Conservation (phyloP, 78 protist species). For the Tieghemostelium lacteum region DNA sequence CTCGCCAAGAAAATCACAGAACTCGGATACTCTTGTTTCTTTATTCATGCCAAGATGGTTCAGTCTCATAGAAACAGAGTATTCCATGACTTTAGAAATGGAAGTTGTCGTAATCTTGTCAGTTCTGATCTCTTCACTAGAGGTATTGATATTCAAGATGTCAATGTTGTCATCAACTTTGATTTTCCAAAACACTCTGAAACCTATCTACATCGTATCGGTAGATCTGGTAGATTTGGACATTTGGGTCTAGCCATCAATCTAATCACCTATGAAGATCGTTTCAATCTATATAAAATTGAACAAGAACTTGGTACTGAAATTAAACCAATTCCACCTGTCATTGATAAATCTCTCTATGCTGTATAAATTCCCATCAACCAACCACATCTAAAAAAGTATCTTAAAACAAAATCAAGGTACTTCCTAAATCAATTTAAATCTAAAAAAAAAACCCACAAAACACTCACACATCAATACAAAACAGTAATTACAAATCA, state of each 20-base stretch:
- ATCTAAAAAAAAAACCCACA: too few species aligned
- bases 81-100: conserved; percentile 98
- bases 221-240: conserved; percentile 99
- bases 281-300: conserved; percentile 93
- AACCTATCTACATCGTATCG: conserved; percentile 99
- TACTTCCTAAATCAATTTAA: background rate
- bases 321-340: conserved; percentile 97
- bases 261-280: conserved; percentile 97
- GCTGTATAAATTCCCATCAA: conserved; percentile 30
- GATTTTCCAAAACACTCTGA: conserved; percentile 97
- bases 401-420: background rate
- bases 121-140: conserved; percentile 97
- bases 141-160: conserved; percentile 99
- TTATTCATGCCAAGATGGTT: conserved; percentile 98
- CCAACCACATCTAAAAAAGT: background rate
- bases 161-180: conserved; percentile 99
- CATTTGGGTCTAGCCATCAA: conserved; percentile 99
- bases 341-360: conserved; percentile 88
- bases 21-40: conserved; percentile 97
- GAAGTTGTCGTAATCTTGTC: conserved; percentile 98
- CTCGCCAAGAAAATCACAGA: conserved; percentile 96
- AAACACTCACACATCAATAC: background rate
- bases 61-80: conserved; percentile 98
- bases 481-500: background rate
- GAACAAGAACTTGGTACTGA: conserved; percentile 98